Percentiles rank a stretch among this genome's conserved stretches.
Conservation (phyloP, 768 basidiomycete species). For the Scleroderma bovista region DNA sequence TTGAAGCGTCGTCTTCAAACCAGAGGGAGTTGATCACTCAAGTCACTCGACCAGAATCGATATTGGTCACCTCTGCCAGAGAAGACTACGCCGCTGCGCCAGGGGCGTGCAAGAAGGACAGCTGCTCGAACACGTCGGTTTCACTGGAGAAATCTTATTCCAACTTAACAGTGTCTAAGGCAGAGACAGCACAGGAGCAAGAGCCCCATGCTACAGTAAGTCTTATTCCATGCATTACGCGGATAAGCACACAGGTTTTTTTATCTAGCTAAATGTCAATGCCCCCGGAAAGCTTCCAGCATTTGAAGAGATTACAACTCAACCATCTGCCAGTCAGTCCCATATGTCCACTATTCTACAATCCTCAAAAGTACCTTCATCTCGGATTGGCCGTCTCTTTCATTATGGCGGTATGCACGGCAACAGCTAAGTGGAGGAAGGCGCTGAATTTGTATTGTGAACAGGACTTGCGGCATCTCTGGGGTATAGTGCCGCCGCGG, state of each 20-base stretch:
- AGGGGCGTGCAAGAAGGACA: too few relatives aligned
- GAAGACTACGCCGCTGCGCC: too few relatives aligned
- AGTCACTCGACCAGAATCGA: too few relatives aligned
- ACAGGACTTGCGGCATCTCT: conserved; percentile 88
- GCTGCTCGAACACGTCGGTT: too few relatives aligned
- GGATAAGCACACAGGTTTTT: too few relatives aligned
- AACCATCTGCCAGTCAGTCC: not conserved
- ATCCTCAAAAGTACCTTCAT: conserved; percentile 88
- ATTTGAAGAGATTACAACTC: not conserved
- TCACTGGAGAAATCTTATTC: not conserved
- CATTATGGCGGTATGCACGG: conserved; percentile 79
- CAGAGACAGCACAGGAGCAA: not conserved
- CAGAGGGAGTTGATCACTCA: too few relatives aligned
- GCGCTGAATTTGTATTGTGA: not conserved
- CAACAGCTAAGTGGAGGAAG: too few relatives aligned
- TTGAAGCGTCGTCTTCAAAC: too few relatives aligned
- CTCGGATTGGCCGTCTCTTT: conserved; percentile 80
- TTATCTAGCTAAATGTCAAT: too few relatives aligned
- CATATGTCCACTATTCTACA: conserved; percentile 43
- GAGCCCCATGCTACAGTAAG: conserved; percentile 5
- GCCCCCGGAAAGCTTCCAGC: too few relatives aligned
- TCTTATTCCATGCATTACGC: not conserved
- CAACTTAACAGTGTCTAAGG: too few relatives aligned
- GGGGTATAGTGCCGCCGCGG: conserved; percentile 84
- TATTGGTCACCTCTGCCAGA: too few relatives aligned